A percentile compares a stretch with the other conserved stretches of the same genome.
Conservation (phyloP, 1,284 basidiomycete genomes). For the Inonotus hispidus region DNA sequence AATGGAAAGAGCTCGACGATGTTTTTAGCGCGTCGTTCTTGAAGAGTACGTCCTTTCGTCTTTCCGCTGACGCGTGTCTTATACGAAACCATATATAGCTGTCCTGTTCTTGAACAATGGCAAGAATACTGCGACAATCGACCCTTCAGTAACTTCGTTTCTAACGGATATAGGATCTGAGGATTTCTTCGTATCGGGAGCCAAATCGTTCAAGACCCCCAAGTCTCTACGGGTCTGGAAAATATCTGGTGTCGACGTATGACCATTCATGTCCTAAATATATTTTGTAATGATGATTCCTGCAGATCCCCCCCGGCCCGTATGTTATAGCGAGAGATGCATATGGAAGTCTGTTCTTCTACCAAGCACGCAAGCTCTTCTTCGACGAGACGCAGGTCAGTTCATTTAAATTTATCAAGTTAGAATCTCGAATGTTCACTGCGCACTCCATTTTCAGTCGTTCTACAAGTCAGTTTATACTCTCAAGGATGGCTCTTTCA, state of each 20-base stretch:
- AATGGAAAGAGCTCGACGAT: conserved; percentile 7
- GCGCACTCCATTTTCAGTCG: background rate
- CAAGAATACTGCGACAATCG: background rate
- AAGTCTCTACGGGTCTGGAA: background rate
- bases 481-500: conserved; percentile 15
- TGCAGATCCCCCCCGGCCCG: conserved; percentile 10
- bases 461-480: conserved; percentile 15
- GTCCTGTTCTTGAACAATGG: conserved; percentile 4
- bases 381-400: conserved; percentile 12
- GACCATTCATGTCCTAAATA: background rate
- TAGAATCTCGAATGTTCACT: background rate
- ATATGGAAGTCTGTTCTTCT: background rate
- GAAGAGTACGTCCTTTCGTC: background rate
- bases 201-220: background rate
- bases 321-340: conserved; percentile 11
- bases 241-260: background rate
- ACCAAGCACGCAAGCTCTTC: conserved; percentile 5
- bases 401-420: background rate
- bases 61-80: background rate
- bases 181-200: conserved; percentile 3
- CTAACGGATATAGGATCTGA: background rate
- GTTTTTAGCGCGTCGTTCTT: conserved; percentile 13
- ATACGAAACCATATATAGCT: background rate
- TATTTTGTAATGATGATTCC: background rate
- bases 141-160: conserved; percentile 1